Evolutionary conservation across 495 filamentous ascomycete genomes (phyloP).

Genomic region (Lepraria neglecta): DNA sequence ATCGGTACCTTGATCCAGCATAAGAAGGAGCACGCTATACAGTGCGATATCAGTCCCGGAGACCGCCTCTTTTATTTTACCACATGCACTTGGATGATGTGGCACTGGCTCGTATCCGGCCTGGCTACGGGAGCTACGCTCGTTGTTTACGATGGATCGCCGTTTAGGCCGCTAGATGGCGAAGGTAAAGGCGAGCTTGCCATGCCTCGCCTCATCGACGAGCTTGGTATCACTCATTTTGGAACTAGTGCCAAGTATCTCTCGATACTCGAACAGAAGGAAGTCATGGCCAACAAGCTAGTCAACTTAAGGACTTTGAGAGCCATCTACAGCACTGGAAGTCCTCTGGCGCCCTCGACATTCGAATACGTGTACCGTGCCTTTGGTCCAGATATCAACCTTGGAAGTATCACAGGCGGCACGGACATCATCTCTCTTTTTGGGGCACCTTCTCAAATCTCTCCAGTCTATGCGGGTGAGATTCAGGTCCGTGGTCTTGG

Average conservation of each 20-base stretch:
- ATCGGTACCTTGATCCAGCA: conserved; percentile 85
- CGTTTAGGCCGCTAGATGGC: conserved; percentile 59
- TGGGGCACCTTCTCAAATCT: conserved; percentile 73
- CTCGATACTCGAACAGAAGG: conserved; percentile 78
- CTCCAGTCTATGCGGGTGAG: conserved; percentile 82
- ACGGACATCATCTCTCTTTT: conserved; percentile 95
- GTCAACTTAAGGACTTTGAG: conserved; percentile 51
- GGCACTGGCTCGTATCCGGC: conserved; percentile 86
- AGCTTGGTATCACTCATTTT: conserved; percentile 77
- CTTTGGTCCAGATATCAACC: conserved; percentile 67
- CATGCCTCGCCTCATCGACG: conserved; percentile 63
- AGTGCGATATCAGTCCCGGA: conserved; percentile 64
- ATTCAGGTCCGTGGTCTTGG: conserved; percentile 86
- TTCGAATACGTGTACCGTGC: conserved; percentile 81
- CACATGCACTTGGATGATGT: conserved; percentile 95
- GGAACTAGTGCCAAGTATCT: conserved; percentile 92
- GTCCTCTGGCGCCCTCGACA: conserved; percentile 84
- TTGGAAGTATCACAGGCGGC: conserved; percentile 80
- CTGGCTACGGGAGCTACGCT: conserved; percentile 74
- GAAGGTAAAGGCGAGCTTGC: conserved; percentile 56
- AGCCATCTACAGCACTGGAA: conserved; percentile 90
- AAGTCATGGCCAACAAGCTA: conserved; percentile 53
- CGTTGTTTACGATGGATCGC: conserved; percentile 83
- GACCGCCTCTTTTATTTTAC: conserved; percentile 79
- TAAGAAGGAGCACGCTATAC: conserved; percentile 86